phyloP scores from a whole-genome alignment of 2,329 filamentous ascomycete species.

The Fusarium foetens region DNA sequence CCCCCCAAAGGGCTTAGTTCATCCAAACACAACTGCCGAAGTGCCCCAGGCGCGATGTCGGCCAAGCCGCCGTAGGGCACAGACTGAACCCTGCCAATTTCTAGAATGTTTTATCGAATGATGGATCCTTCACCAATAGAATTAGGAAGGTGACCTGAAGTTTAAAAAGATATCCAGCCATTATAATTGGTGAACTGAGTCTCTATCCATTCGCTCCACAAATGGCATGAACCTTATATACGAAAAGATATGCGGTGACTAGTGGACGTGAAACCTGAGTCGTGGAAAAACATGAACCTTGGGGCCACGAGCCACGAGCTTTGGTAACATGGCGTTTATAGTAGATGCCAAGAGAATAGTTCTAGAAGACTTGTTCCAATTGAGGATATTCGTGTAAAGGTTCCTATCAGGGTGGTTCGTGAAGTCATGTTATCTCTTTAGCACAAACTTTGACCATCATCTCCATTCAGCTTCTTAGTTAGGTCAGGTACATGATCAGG shows the following conservation, averaged over 20 bases:
- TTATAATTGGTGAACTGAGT: no score
- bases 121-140: not conserved
- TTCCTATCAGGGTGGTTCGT: not conserved
- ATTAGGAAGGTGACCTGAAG: not conserved
- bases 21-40: not conserved
- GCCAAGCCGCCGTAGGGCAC: not conserved
- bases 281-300: not conserved
- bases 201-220: not conserved
- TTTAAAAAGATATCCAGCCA: no score
- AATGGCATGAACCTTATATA: not conserved
- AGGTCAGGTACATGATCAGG: not conserved
- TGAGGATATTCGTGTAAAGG: not conserved
- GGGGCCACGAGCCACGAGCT: no score
- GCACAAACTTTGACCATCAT: not conserved
- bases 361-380: not conserved
- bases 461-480: not conserved
- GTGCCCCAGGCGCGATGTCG: not conserved
- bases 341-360: not conserved
- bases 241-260: not conserved
- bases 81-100: not conserved
- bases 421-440: not conserved
- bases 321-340: not conserved
- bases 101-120: not conserved
- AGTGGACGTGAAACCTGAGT: not conserved
- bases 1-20: not conserved